Conservation (phyloP, 805 yeast genomes). For the Sugiyamaella chiloensis region DNA sequence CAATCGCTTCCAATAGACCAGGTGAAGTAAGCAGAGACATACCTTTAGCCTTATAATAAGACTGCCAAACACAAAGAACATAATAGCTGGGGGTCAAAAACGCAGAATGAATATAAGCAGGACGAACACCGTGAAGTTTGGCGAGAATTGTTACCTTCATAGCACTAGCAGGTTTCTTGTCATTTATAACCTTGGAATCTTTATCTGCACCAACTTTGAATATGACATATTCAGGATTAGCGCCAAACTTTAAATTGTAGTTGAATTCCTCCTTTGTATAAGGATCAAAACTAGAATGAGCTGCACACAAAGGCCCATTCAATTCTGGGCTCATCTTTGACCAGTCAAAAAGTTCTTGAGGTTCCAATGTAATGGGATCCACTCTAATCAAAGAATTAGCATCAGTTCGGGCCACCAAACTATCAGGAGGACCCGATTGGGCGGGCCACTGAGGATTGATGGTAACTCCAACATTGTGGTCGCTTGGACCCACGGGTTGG, state of each 20-base stretch:
- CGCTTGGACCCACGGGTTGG: background rate
- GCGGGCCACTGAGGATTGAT: constrained; percentile 2
- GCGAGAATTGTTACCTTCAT: constrained; percentile 1
- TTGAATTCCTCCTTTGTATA: constrained; percentile 3
- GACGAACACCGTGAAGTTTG: background rate
- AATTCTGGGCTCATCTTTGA: background rate
- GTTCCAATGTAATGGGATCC: constrained; percentile 1
- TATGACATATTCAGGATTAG: background rate
- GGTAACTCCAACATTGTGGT: background rate
- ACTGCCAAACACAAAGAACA: constrained; percentile 3
- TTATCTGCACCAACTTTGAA: background rate
- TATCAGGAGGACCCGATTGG: background rate
- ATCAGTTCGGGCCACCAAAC: constrained; percentile 1
- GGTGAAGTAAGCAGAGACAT: background rate
- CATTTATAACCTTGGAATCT: background rate
- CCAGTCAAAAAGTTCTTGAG: background rate
- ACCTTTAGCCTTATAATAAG: background rate
- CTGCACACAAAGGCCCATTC: background rate
- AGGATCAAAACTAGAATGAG: constrained; percentile 3
- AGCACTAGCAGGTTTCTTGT: background rate
- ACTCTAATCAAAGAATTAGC: background rate
- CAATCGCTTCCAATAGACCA: background rate
- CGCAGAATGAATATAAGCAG: background rate
- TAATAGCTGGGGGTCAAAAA: background rate
- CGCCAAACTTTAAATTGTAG: constrained; percentile 3